phyloP scores from a whole-genome alignment of 371 early-diverging fungal genomes.

The Dichotomocladium elegans region DNA sequence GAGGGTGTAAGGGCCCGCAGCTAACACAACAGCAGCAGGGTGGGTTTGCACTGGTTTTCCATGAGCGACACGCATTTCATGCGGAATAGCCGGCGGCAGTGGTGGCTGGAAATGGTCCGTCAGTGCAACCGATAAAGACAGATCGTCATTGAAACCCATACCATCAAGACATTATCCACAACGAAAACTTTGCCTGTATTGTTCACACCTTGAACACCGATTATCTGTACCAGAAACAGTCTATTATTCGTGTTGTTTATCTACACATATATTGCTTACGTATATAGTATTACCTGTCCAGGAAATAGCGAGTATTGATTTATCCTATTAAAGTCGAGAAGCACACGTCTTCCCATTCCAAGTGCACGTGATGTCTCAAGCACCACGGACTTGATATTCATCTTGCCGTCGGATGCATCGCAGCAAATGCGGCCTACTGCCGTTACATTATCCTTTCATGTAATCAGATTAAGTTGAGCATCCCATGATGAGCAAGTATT shows the following conservation, averaged over 20 bases:
- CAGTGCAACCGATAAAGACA: no score
- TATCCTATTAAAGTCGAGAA: conserved; percentile 52
- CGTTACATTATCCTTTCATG: conserved; percentile 13
- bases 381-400: conserved; percentile 67
- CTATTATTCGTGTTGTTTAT: no score
- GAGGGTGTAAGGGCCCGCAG: conserved; percentile 85
- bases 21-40: conserved; percentile 66
- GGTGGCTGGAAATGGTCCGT: conserved; percentile 25
- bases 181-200: conserved; percentile 17
- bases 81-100: conserved; percentile 14
- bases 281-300: conserved; percentile 57
- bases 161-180: conserved; percentile 15
- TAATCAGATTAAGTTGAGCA: no score
- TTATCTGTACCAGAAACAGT: conserved; percentile 14
- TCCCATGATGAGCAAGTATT: no score
- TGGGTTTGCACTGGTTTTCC: conserved; percentile 11
- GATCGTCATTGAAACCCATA: no score
- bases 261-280: background rate
- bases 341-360: conserved; percentile 71
- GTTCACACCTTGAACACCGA: conserved; percentile 45
- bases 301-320: conserved; percentile 64
- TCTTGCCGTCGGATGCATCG: conserved; percentile 57
- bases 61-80: background rate
- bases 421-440: conserved; percentile 77
- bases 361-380: conserved; percentile 74